Percentiles rank a stretch among this genome's conserved stretches.
Evolutionary conservation across 1,284 basidiomycete genomes (phyloP).

Genomic region (Takashimella koratensis): DNA sequence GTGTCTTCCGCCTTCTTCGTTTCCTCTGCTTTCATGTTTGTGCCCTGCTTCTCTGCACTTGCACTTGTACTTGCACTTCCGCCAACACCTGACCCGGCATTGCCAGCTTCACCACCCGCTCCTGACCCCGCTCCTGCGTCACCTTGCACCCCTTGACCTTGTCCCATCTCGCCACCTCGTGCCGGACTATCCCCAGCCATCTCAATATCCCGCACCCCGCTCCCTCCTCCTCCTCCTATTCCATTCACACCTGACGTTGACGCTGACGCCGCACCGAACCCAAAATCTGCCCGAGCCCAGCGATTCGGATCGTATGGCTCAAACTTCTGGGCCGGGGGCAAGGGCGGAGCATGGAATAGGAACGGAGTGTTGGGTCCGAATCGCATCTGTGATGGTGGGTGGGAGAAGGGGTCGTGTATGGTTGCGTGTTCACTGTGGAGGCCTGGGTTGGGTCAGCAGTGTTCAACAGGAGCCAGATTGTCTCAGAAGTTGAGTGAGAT

Average conservation of each 20-base stretch:
- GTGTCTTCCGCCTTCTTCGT: conserved; percentile 13
- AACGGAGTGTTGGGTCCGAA: conserved; percentile 31
- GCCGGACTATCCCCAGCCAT: conserved; percentile 35
- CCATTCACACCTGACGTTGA: not conserved
- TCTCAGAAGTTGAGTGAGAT: conserved; percentile 3
- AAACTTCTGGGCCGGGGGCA: conserved; percentile 15
- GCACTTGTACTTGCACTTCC: not conserved
- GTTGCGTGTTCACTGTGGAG: conserved; percentile 34
- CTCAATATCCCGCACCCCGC: conserved; percentile 32
- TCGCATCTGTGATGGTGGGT: conserved; percentile 6
- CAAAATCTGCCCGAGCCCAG: conserved; percentile 31
- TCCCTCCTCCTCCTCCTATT: not conserved
- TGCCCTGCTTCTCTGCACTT: conserved; percentile 3
- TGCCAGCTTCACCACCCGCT: not conserved
- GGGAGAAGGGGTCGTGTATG: conserved; percentile 3
- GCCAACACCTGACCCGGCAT: too few species aligned
- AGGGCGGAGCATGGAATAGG: conserved; percentile 26
- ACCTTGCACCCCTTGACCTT: not conserved
- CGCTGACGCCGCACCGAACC: conserved; percentile 9
- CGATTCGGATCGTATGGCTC: conserved; percentile 35
- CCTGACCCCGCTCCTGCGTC: not conserved
- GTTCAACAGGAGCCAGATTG: not conserved
- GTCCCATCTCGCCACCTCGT: conserved; percentile 9
- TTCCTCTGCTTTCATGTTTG: conserved; percentile 4
- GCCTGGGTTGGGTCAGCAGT: conserved; percentile 19